These are phyloP conservation scores for Fusarium setosum DNA, from an alignment of 2,329 filamentous ascomycete species.

Conservation along the genomic window DNA sequence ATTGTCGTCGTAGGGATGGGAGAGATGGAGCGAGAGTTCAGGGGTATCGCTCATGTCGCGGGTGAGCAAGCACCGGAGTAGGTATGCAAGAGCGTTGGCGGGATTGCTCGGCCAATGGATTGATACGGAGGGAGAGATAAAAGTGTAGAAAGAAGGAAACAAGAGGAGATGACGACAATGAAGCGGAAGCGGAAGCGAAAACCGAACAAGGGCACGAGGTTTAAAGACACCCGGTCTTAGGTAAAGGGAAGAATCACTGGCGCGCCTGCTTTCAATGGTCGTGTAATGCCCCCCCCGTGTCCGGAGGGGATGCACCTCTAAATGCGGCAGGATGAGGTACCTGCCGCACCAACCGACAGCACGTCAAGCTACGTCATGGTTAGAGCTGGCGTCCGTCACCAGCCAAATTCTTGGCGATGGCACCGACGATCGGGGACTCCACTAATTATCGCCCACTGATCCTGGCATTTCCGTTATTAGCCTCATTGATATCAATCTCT, in stretches of 20 bases:
- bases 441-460: constrained; percentile 9
- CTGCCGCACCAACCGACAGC: neutral
- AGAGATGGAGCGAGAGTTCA: constrained; percentile 4
- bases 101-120: constrained; percentile 15
- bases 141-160: neutral
- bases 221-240: neutral
- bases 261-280: constrained; percentile 11
- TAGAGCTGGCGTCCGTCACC: constrained; percentile 17
- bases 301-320: constrained; percentile 14
- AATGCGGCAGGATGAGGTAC: constrained; percentile 2
- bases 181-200: neutral
- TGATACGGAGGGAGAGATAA: neutral
- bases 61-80: constrained; percentile 2
- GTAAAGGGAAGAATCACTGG: too few species aligned
- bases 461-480: constrained; percentile 1
- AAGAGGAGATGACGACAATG: neutral
- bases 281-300: constrained; percentile 27
- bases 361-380: constrained; percentile 28
- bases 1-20: constrained; percentile 3
- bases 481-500: neutral
- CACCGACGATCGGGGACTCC: constrained; percentile 32
- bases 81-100: neutral
- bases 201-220: neutral
- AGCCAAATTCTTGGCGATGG: constrained; percentile 32
- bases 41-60: constrained; percentile 24